Base-by-base conservation (phyloP, 345 rosid genomes). In the Aquilaria malaccensis region DNA sequence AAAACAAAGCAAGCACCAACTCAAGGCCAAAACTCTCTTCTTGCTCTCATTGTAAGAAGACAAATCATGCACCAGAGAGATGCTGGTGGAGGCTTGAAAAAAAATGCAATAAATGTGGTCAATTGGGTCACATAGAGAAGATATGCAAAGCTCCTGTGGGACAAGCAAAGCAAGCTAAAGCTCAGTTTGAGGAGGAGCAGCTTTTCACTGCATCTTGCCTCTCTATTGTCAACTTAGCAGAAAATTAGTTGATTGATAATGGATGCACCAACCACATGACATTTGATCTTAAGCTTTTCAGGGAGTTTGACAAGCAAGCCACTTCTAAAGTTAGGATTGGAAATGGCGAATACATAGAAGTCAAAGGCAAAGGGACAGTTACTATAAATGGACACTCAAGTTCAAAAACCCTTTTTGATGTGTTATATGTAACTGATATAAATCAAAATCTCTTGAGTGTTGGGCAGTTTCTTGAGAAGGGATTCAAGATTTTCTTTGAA, bases 251-350 rank as follows among this genome's bases (percentile, higher is more conserved):
- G 2, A 55, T 55, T 55, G 37, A 55, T 30, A 55, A 14, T 30
- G 37, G 58, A 7, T 55, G 58, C 13, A 55, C 58, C 3, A 55
- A 55, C 52, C 58, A 55, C 5, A 55, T 55, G 58, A 30, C 58
- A 0, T 12, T 3, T 30, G 41, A 55, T 30, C 1, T 9, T 1
- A 5, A 3, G 6, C 30, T 55, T 4, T 55, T 55, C 13, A 11
- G 2, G 33, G 30, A 7, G 9, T 2, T 55, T 33, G 58, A 55
- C 41, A 53, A 9, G 33, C 22, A 6, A 11, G 30, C 11, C 13
- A 0, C 13, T 6, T 55, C 58, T 2, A 55, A 11, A 11, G 58
- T 55, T 1, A 55, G 13, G 33, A 6, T 55, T 1, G 37, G 58
- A 0, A 55, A 55, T 55, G 58, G 37, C 0, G 13, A 55, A 1